These are phyloP conservation scores for Metschnikowia aberdeeniae DNA, from an alignment of 805 yeast genomes.

Conservation along the genomic window DNA sequence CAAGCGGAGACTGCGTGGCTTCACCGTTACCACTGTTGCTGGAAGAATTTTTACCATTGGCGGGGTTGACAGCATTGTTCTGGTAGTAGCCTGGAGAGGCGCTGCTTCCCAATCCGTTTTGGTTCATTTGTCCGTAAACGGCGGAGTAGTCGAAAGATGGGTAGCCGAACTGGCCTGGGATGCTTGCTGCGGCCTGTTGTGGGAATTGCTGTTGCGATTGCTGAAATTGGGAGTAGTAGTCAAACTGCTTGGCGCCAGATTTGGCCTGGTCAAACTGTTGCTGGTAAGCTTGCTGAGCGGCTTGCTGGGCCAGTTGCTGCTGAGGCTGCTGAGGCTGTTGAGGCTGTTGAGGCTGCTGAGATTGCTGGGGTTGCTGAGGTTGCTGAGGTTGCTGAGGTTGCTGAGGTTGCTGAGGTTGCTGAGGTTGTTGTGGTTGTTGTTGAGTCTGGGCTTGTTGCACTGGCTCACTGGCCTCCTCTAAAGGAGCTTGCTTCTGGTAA, in stretches of 20 bases:
- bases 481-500: slow-evolving; percentile 3
- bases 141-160: slow-evolving; percentile 41
- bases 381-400: slow-evolving; percentile 12
- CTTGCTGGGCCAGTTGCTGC: slow-evolving; percentile 7
- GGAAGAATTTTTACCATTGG: slow-evolving; percentile 21
- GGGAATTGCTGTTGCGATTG: slow-evolving; percentile 34
- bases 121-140: slow-evolving; percentile 28
- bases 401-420: slow-evolving; percentile 2
- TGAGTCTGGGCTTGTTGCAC: slow-evolving; percentile 12
- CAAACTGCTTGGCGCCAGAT: slow-evolving; percentile 16
- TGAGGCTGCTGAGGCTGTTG: slow-evolving; percentile 28
- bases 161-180: slow-evolving; percentile 43
- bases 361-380: slow-evolving; percentile 17
- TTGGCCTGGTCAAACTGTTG: slow-evolving; percentile 14
- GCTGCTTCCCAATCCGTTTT: slow-evolving; percentile 15
- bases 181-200: slow-evolving; percentile 33
- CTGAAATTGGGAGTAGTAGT: slow-evolving; percentile 19
- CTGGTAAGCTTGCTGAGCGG: slow-evolving; percentile 13
- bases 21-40: slow-evolving; percentile 22
- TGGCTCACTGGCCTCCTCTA: slow-evolving; percentile 3
- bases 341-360: slow-evolving; percentile 6
- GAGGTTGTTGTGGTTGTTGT: slow-evolving; percentile 13
- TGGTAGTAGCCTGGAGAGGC: slow-evolving; percentile 20
- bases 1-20: slow-evolving; percentile 32
- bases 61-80: slow-evolving; percentile 23